Evolutionary conservation across 164 flowering plant genomes (phyloP).

Genomic region (Piper betle): DNA sequence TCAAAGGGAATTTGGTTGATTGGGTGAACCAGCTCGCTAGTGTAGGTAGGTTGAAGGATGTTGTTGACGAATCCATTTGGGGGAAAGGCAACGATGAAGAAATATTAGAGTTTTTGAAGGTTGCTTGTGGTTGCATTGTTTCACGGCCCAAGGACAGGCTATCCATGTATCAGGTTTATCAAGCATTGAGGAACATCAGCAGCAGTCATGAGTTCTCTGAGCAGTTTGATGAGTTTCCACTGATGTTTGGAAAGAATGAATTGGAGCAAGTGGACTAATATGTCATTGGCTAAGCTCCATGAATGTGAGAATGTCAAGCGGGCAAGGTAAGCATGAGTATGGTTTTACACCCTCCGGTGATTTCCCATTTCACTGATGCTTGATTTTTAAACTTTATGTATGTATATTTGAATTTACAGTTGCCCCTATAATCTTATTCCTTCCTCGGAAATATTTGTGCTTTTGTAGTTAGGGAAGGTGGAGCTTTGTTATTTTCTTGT

Average conservation of each 20-base stretch:
- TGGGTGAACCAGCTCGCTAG: constrained; percentile 35
- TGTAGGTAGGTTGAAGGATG: constrained; percentile 33
- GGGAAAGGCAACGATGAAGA: constrained; percentile 49
- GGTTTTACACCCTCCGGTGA: background rate
- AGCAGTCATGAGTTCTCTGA: constrained; percentile 33
- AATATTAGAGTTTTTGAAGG: constrained; percentile 33
- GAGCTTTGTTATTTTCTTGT: background rate
- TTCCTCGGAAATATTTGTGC: background rate
- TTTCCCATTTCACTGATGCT: background rate
- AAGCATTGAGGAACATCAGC: constrained; percentile 35
- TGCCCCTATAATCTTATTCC: background rate
- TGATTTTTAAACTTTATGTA: too few species aligned
- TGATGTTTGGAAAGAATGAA: constrained; percentile 30
- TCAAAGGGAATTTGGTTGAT: constrained; percentile 49
- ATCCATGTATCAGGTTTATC: constrained; percentile 45
- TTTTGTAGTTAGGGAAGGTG: background rate
- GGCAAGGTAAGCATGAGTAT: background rate
- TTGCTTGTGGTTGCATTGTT: constrained; percentile 46
- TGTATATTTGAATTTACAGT: background rate
- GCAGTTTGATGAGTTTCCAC: constrained; percentile 47
- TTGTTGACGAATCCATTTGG: constrained; percentile 27
- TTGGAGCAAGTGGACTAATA: background rate
- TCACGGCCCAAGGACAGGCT: constrained; percentile 57
- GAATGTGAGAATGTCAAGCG: background rate
- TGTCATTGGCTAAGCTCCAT: background rate